Percentiles rank a stretch among this genome's conserved stretches.
Evolutionary conservation across 2,329 filamentous ascomycete species (phyloP).

Genomic region (Phyllosticta citriasiana): DNA sequence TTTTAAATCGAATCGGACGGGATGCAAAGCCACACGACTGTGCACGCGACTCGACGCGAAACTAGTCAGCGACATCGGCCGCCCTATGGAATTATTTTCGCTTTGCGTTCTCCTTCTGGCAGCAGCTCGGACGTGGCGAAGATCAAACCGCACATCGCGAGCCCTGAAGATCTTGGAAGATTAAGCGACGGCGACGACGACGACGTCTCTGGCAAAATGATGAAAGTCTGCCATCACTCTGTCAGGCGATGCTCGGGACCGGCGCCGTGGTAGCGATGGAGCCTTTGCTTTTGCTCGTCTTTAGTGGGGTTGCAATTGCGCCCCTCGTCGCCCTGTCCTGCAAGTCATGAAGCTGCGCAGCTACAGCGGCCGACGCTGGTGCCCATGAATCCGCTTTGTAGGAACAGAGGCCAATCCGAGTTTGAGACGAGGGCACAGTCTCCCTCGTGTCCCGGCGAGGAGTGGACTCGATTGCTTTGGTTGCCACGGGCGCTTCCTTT

Average conservation of each 20-base stretch:
- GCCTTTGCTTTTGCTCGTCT: neutral
- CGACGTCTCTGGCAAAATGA: neutral
- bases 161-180: slow-evolving; percentile 5
- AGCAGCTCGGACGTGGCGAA: neutral
- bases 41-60: neutral
- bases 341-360: slow-evolving; percentile 10
- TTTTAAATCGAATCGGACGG: neutral
- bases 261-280: neutral
- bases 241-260: neutral
- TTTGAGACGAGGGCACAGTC: no score
- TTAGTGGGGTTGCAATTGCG: neutral
- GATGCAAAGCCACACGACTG: neutral
- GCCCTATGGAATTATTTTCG: neutral
- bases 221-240: neutral
- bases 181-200: neutral
- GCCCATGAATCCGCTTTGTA: neutral
- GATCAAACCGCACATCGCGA: slow-evolving; percentile 8
- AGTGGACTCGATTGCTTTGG: neutral
- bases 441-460: no score
- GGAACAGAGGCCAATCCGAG: neutral
- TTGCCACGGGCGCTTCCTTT: neutral
- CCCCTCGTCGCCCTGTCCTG: slow-evolving; percentile 5
- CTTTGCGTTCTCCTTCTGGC: neutral
- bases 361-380: neutral
- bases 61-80: neutral